Base-by-base conservation (phyloP, 805 yeast genomes). In the Barnettozyma salicaria region DNA sequence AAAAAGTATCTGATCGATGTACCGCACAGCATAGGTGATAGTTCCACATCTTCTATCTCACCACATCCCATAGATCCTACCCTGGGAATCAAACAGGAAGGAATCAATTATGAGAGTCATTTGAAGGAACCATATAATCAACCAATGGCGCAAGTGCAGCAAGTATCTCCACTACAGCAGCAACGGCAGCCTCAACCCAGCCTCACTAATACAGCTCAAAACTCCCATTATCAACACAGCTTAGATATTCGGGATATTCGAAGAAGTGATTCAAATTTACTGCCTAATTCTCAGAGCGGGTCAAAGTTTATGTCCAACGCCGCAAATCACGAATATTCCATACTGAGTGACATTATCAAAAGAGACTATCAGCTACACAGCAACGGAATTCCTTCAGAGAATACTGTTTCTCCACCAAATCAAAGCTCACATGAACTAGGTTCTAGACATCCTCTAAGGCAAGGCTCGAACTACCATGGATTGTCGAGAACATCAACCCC, bases 1-100 rank as follows among this genome's bases (percentile, higher is more conserved):
- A 83, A 84, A 61, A 90, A 90, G 58, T 89, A 89, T 47, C 59
- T 89, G 37, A 66, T 74, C 21, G 92, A 80, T 41, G 75, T 73
- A 4, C 74, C 76, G 1, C 64, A 61, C 16, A 51, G n/a, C n/a
- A n/a, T n/a, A n/a, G n/a, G n/a, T n/a, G n/a, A n/a, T n/a, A n/a
- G n/a, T n/a, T n/a, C n/a, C n/a, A n/a, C n/a, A n/a, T n/a, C n/a
- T n/a, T n/a, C n/a, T n/a, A n/a, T n/a, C n/a, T n/a, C n/a, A n/a
- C n/a, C n/a, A n/a, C n/a, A n/a, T n/a, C n/a, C n/a, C n/a, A n/a
- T n/a, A n/a, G n/a, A n/a, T n/a, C n/a, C n/a, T n/a, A n/a, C n/a
- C n/a, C n/a, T n/a, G n/a, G n/a, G n/a, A n/a, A n/a, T n/a, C n/a
- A n/a, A n/a, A n/a, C n/a, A n/a, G n/a, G n/a, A n/a, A n/a, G n/a